These are phyloP conservation scores for Allantophomopsis lycopodina DNA, from an alignment of 2,329 filamentous ascomycete species.

Conservation along the genomic window DNA sequence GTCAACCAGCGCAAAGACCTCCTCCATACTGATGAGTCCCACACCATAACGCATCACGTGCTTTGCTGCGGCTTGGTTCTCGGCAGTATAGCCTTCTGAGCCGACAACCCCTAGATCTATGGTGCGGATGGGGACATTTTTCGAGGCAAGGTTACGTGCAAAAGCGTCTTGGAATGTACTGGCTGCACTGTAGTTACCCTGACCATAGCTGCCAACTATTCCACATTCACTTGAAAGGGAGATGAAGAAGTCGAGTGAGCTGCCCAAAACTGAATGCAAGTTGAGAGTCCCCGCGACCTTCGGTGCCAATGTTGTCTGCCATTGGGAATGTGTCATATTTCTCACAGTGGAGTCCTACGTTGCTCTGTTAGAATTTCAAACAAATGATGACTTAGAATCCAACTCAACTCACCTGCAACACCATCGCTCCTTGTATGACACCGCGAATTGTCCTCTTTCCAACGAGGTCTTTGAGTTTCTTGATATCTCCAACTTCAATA, in stretches of 20 bases:
- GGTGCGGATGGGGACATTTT: background rate
- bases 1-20: background rate
- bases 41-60: background rate
- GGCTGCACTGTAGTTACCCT: slow-evolving; percentile 34
- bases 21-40: background rate
- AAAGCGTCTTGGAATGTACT: slow-evolving; percentile 32
- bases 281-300: slow-evolving; percentile 11
- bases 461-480: background rate
- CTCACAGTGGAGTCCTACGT: background rate
- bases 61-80: background rate
- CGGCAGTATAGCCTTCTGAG: background rate
- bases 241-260: slow-evolving; percentile 24
- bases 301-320: background rate
- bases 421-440: slow-evolving; percentile 19
- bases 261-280: slow-evolving; percentile 3
- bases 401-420: slow-evolving; percentile 9
- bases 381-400: too few species aligned
- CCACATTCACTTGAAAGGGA: slow-evolving; percentile 22
- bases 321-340: background rate
- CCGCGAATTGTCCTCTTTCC: slow-evolving; percentile 5
- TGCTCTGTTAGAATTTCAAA: too few species aligned
- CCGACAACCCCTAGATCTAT: background rate
- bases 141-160: slow-evolving; percentile 20
- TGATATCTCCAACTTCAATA: slow-evolving; percentile 2
- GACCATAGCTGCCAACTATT: slow-evolving; percentile 18